Conservation (phyloP, 345 rosid genomes). For the Moricandia arvensis region DNA sequence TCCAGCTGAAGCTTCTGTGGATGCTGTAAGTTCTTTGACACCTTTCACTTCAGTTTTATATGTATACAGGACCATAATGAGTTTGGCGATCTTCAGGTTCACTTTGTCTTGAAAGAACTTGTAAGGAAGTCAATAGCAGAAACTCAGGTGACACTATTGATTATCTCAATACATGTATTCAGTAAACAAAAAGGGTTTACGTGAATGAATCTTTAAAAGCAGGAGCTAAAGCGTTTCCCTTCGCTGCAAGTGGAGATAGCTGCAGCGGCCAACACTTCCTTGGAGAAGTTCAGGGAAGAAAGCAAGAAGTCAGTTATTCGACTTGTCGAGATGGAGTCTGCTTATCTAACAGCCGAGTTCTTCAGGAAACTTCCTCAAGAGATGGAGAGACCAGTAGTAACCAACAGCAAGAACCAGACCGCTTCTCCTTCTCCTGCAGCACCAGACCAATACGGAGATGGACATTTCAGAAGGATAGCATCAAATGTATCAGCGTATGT, state of each 20-base stretch:
- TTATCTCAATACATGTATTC: neutral
- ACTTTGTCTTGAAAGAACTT: conserved; percentile 74
- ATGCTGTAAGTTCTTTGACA: conserved; percentile 59
- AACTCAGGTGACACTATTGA: conserved; percentile 49
- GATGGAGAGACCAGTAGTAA: conserved; percentile 43
- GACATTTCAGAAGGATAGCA: conserved; percentile 77
- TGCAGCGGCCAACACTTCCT: conserved; percentile 57
- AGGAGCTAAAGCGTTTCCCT: conserved; percentile 82
- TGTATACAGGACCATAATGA: conserved; percentile 1
- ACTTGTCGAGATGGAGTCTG: conserved; percentile 80
- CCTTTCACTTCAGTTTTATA: neutral
- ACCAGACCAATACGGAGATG: conserved; percentile 60
- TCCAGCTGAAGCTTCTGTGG: conserved; percentile 87
- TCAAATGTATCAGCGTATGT: conserved; percentile 70
- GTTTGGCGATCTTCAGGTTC: conserved; percentile 48
- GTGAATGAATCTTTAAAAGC: conserved; percentile 24
- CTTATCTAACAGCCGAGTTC: conserved; percentile 78
- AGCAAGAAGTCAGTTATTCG: conserved; percentile 63
- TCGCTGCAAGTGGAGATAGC: conserved; percentile 70
- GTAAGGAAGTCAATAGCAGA: conserved; percentile 75
- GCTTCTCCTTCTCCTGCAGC: conserved; percentile 31
- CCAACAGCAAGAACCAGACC: conserved; percentile 33
- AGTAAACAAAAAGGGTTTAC: neutral
- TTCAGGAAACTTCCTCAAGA: conserved; percentile 80
- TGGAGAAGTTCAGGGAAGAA: conserved; percentile 75